phyloP scores from a whole-genome alignment of 495 filamentous ascomycete genomes.

The Aspergillus biplanus region DNA sequence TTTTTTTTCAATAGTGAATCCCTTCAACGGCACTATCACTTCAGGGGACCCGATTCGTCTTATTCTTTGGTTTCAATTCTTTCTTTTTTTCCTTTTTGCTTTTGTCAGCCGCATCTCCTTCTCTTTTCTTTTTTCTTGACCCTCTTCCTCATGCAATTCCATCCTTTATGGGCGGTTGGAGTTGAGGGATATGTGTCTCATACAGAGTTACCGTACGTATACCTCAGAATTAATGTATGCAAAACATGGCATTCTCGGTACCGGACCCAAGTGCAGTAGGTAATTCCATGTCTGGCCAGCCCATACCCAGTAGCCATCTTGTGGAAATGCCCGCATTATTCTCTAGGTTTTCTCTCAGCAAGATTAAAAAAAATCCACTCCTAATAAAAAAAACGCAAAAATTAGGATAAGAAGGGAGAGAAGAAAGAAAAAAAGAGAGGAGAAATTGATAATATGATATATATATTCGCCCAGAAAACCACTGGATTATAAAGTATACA shows the following conservation, averaged over 20 bases:
- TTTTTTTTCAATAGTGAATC: conserved; percentile 6
- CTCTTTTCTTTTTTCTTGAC: background rate
- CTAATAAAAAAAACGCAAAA: too few relatives aligned
- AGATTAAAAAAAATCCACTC: too few relatives aligned
- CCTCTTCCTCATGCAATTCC: too few relatives aligned
- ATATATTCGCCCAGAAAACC: too few relatives aligned
- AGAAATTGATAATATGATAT: too few relatives aligned
- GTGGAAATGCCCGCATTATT: too few relatives aligned
- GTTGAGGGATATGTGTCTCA: background rate
- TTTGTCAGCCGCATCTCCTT: background rate
- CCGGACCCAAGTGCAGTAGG: background rate
- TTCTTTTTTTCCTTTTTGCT: background rate
- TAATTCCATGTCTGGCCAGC: background rate
- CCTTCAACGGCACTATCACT: conserved; percentile 4
- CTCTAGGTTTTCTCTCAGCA: too few relatives aligned
- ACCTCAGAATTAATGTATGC: background rate
- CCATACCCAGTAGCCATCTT: background rate
- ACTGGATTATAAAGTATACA: too few relatives aligned
- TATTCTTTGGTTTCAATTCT: background rate
- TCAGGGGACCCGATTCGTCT: background rate
- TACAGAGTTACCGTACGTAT: background rate
- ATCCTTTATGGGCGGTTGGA: background rate
- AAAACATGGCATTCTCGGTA: conserved; percentile 18
- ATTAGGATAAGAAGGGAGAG: too few relatives aligned
- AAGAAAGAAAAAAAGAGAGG: too few relatives aligned